These are phyloP conservation scores for Diutina catenulata DNA, from an alignment of 1,139 yeast species.

Conservation along the genomic window DNA sequence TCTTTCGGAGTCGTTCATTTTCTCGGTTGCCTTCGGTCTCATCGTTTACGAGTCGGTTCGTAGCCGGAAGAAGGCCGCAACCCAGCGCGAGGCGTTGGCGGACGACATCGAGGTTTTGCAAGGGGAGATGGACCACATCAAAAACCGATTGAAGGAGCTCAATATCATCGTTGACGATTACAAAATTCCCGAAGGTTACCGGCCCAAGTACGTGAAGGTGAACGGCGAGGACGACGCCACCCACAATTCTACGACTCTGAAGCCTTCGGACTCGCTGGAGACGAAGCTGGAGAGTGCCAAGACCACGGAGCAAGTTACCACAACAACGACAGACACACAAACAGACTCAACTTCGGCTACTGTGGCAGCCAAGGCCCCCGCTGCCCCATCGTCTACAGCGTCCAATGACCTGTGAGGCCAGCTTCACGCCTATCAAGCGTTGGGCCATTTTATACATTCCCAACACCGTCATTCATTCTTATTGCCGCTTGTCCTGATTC, in stretches of 20 bases:
- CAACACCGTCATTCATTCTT: no score
- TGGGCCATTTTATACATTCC: no score
- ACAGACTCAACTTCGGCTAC: no score
- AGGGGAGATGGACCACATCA: conserved; percentile 56
- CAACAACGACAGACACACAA: no score
- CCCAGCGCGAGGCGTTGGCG: conserved; percentile 49
- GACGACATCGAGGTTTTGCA: conserved; percentile 63
- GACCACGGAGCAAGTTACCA: neutral
- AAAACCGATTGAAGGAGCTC: conserved; percentile 28
- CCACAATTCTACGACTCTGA: neutral
- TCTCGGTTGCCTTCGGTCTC: conserved; percentile 67
- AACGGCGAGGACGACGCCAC: neutral
- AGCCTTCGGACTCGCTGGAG: neutral
- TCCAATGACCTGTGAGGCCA: no score
- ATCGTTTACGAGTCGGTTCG: conserved; percentile 67
- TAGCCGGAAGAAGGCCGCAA: conserved; percentile 52
- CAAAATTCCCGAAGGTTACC: conserved; percentile 1
- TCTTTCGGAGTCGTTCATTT: conserved; percentile 66
- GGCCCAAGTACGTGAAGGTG: neutral
- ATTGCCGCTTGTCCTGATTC: neutral
- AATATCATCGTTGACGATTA: conserved; percentile 13
- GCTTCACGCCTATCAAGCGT: no score
- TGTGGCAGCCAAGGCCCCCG: no score
- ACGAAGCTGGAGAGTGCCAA: neutral
- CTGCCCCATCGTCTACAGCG: no score